phyloP scores from a whole-genome alignment of 495 filamentous ascomycete species.

The Penicillium pancosmium region DNA sequence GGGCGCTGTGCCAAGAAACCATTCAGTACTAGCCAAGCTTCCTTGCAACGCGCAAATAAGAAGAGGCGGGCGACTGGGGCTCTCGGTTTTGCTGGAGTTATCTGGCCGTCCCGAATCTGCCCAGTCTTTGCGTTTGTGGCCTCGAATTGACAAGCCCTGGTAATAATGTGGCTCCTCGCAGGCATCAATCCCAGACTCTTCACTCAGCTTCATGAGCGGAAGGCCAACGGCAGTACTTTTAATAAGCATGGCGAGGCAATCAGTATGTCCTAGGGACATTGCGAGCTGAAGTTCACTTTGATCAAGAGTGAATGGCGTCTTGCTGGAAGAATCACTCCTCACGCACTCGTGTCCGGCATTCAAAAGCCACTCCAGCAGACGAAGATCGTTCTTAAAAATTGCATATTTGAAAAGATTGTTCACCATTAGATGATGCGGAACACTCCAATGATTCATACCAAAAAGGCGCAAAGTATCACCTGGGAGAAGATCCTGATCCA shows the following conservation, averaged over 20 bases:
- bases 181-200: constrained; percentile 56
- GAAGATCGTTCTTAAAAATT: constrained; percentile 38
- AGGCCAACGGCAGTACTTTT: constrained; percentile 61
- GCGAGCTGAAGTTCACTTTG: constrained; percentile 37
- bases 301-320: constrained; percentile 24
- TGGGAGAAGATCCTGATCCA: constrained; percentile 21
- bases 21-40: constrained; percentile 63
- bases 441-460: not conserved
- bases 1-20: constrained; percentile 69
- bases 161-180: constrained; percentile 67
- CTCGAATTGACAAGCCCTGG: constrained; percentile 70
- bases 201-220: constrained; percentile 63
- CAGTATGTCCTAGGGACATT: constrained; percentile 44
- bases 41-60: constrained; percentile 59
- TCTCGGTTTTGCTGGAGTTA: constrained; percentile 10
- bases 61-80: constrained; percentile 51
- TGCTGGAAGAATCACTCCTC: constrained; percentile 19
- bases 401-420: constrained; percentile 36
- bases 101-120: constrained; percentile 54
- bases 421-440: not conserved
- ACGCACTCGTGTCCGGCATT: constrained; percentile 37
- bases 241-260: constrained; percentile 53
- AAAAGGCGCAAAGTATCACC: not conserved
- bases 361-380: constrained; percentile 50
- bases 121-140: constrained; percentile 69